phyloP scores from a whole-genome alignment of 106 monocot species.

The Apostasia shenzhenica region DNA sequence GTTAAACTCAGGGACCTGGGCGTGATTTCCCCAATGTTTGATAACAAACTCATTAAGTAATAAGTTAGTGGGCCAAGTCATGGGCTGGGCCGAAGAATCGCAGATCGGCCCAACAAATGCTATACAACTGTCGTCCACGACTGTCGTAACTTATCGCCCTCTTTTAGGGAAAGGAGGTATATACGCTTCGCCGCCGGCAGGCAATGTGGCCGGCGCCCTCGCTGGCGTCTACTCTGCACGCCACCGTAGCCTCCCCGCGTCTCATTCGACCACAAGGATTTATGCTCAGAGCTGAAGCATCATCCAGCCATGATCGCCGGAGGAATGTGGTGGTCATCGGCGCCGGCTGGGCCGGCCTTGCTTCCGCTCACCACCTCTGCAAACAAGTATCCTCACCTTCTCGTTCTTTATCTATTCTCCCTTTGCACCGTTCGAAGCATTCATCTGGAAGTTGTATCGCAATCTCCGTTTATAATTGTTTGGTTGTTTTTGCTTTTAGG shows the following conservation, averaged over 20 bases:
- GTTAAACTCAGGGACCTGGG: too few species aligned
- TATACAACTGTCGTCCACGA: too few species aligned
- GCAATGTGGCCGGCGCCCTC: slow-evolving; percentile 2
- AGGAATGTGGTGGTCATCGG: slow-evolving; percentile 75
- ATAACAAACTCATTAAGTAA: too few species aligned
- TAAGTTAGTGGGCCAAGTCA: too few species aligned
- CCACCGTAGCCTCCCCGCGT: neutral
- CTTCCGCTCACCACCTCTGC: slow-evolving; percentile 63
- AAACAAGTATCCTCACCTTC: slow-evolving; percentile 39
- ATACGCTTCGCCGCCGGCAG: neutral
- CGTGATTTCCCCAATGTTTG: too few species aligned
- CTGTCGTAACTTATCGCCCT: too few species aligned
- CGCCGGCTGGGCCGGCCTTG: slow-evolving; percentile 71
- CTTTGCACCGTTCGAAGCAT: neutral
- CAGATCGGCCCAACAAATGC: too few species aligned
- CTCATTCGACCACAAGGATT: neutral
- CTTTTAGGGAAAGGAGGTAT: too few species aligned
- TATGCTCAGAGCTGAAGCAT: slow-evolving; percentile 13
- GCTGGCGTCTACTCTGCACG: neutral
- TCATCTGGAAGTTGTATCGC: neutral
- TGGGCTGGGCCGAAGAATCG: too few species aligned
- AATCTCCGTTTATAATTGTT: neutral
- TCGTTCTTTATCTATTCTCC: neutral
- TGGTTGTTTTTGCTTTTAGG: slow-evolving; percentile 18
- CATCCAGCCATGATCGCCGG: neutral